Base-by-base conservation (phyloP, 805 yeast species). In the Candida fluviatilis region DNA sequence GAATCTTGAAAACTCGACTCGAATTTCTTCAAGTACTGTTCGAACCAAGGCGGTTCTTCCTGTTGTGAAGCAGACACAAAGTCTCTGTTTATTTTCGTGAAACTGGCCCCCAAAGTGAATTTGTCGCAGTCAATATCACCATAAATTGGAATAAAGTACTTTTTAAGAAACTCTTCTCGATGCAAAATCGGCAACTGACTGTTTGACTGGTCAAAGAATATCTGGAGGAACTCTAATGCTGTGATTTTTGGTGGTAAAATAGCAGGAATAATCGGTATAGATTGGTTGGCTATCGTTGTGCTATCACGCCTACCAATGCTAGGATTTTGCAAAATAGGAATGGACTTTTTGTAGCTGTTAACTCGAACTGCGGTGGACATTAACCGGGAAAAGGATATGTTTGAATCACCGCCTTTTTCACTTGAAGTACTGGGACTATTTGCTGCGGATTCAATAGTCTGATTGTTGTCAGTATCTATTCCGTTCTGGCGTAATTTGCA, bases 171-270 rank as follows among this genome's bases (percentile, higher is more conserved):
- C 47, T 74, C 76, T 50, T 87, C 95, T 21, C 96, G 71, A 55
- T 90, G 96, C 34, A 89, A 60, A 3, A 90, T 71, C 0, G 97
- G 96, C 18, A 86, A 58, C 56, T 88, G 96, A 2, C 95, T 69
- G 54, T 90, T 89, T 12, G 90, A 76, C 50, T 84, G 89, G 15
- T 84, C 77, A 53, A 90, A 90, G 55, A 74, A 88, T 2, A 76
- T 66, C 26, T 78, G 71, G 6, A 88, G 52, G 31, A 84, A 71
- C 36, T 70, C 66, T 50, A 83, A 78, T 0, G 96, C 96, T 23
- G 78, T 73, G 16, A 69, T 64, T 49, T 85, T 86, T 1, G 84
- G 73, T 1, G 95, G 93, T 16, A 90, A 62, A 8, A 73, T 52
- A 0, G 82, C 79, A 0, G 78, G 71, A 17, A 31, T 18, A 13